A percentile compares a stretch with the other conserved stretches of the same genome.
phyloP scores from a whole-genome alignment of 1,139 yeast species.

The Candida sanyaensis region DNA sequence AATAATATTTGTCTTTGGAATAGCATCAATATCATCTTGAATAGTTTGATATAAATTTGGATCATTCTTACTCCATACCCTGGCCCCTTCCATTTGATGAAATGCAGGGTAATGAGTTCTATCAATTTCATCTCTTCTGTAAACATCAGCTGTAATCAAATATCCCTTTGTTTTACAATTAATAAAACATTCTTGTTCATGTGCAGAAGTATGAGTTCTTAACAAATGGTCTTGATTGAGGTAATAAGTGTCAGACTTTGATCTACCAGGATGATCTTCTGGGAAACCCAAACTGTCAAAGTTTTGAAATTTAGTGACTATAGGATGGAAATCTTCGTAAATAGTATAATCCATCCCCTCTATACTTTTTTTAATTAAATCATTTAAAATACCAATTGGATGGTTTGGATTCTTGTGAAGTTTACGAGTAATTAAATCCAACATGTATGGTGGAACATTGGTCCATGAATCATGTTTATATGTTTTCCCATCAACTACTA shows the following conservation, averaged over 20 bases:
- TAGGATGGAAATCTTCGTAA: conserved; percentile 81
- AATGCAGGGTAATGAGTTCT: conserved; percentile 96
- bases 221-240: conserved; percentile 69
- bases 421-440: conserved; percentile 68
- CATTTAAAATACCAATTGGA: conserved; percentile 85
- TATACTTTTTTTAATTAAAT: conserved; percentile 70
- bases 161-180: conserved; percentile 76
- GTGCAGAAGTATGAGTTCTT: conserved; percentile 97
- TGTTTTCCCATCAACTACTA: conserved; percentile 50
- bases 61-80: conserved; percentile 67
- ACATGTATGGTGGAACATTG: conserved; percentile 76
- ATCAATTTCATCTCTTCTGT: conserved; percentile 93
- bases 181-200: conserved; percentile 82
- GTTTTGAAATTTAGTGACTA: conserved; percentile 78
- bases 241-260: conserved; percentile 91
- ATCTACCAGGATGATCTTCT: conserved; percentile 88
- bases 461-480: conserved; percentile 79
- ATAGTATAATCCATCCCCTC: conserved; percentile 71
- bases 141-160: conserved; percentile 92
- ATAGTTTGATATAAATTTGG: conserved; percentile 45
- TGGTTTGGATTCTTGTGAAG: conserved; percentile 75
- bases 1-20: conserved; percentile 68
- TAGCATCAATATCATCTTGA: conserved; percentile 56
- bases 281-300: conserved; percentile 94
- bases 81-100: conserved; percentile 97